Conservation (phyloP, 306 rosid genomes). For the cucumber (Cucumis sativus) region DNA sequence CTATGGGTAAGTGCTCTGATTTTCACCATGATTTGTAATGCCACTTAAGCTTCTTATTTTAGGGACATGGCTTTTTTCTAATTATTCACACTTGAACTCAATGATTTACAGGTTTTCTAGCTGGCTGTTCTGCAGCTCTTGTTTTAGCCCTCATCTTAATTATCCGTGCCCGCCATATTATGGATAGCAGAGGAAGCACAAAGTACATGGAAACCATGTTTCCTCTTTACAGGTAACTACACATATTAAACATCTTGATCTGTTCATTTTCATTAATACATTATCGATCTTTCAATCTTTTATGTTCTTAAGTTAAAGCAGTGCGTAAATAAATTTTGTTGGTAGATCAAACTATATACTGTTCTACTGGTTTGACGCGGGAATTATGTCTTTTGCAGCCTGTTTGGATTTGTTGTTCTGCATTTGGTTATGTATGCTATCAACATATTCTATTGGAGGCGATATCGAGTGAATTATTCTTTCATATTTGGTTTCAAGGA, state of each 20-base stretch:
- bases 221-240: conserved; percentile 54
- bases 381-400: conserved; percentile 24
- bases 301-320: not conserved
- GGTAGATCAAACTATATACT: not conserved
- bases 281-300: not conserved
- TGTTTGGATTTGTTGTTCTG: conserved; percentile 48
- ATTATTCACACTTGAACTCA: not conserved
- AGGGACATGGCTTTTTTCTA: not conserved
- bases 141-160: conserved; percentile 37
- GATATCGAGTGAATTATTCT: conserved; percentile 47
- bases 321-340: not conserved
- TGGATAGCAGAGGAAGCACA: conserved; percentile 13
- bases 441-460: conserved; percentile 44
- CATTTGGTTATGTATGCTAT: conserved; percentile 63
- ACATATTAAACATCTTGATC: not conserved
- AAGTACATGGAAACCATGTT: conserved; percentile 59
- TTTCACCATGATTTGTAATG: not conserved
- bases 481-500: conserved; percentile 71
- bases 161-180: conserved; percentile 23
- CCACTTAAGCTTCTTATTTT: not conserved
- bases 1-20: conserved; percentile 26
- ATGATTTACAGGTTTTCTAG: conserved; percentile 37
- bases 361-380: not conserved
- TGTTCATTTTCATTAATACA: not conserved
- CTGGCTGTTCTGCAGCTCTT: conserved; percentile 52